phyloP scores from a whole-genome alignment of 1,284 basidiomycete genomes.

The Crucibulum parvulum region DNA sequence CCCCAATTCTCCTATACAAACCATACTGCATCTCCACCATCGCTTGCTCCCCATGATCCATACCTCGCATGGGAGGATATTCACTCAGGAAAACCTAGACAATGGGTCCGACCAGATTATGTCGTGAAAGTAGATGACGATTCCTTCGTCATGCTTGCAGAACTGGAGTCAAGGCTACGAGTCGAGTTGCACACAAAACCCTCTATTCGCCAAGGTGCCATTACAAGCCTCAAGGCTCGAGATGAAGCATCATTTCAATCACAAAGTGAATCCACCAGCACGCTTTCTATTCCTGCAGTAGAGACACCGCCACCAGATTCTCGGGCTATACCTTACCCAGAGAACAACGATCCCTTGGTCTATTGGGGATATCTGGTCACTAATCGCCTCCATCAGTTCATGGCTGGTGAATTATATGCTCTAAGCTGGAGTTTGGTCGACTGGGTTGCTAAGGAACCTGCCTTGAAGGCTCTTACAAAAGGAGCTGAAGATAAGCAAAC shows the following conservation, averaged over 20 bases:
- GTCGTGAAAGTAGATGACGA: constrained; percentile 95
- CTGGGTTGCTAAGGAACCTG: constrained; percentile 82
- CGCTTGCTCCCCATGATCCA: constrained; percentile 73
- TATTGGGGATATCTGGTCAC: constrained; percentile 98
- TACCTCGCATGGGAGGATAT: constrained; percentile 60
- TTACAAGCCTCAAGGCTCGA: constrained; percentile 1
- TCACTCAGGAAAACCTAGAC: constrained; percentile 43
- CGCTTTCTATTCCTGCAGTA: background rate
- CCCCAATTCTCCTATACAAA: constrained; percentile 68
- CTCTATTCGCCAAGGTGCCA: no score
- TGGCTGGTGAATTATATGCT: constrained; percentile 96
- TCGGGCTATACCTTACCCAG: background rate
- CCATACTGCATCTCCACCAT: constrained; percentile 56
- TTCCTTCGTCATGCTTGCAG: constrained; percentile 92
- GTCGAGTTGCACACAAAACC: constrained; percentile 66
- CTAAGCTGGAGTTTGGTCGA: constrained; percentile 91
- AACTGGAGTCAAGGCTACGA: constrained; percentile 87
- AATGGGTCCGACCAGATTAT: constrained; percentile 87
- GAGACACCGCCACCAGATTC: no score
- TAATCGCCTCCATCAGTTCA: constrained; percentile 88
- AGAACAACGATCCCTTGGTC: constrained; percentile 70
- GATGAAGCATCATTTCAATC: background rate
- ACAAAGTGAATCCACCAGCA: background rate
- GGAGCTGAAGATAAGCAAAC: constrained; percentile 97
- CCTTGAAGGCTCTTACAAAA: constrained; percentile 69